These are phyloP conservation scores for Cladophialophora yegresii DNA, from an alignment of 2,329 filamentous ascomycete species.

Conservation along the genomic window DNA sequence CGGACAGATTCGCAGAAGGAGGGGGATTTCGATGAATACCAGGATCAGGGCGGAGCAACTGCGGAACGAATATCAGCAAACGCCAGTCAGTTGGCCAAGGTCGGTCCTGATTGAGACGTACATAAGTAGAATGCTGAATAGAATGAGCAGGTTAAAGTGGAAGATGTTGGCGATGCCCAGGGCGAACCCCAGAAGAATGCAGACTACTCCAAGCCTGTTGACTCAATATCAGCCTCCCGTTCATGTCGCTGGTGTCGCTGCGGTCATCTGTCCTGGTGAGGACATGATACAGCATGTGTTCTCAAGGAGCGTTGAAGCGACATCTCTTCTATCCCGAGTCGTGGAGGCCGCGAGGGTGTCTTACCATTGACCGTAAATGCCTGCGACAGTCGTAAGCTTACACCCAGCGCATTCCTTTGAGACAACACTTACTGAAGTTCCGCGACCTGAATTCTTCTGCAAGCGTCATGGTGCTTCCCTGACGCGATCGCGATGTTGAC, in stretches of 20 bases:
- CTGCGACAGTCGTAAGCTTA: constrained; percentile 43
- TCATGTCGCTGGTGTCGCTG: not conserved
- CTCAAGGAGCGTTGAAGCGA: not conserved
- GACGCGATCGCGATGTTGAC: not conserved
- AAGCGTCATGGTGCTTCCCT: constrained; percentile 54
- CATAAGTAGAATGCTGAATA: constrained; percentile 62
- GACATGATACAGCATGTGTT: not conserved
- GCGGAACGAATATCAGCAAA: constrained; percentile 6
- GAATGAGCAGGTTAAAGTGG: constrained; percentile 60
- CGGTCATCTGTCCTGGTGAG: not conserved
- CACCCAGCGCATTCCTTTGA: constrained; percentile 19
- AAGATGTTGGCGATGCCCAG: constrained; percentile 71
- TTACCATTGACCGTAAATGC: constrained; percentile 70
- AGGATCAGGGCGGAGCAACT: constrained; percentile 73
- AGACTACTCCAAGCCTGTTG: constrained; percentile 55
- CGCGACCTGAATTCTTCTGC: constrained; percentile 64
- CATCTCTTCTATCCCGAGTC: not conserved
- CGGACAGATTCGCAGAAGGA: constrained; percentile 95
- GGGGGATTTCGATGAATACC: constrained; percentile 85
- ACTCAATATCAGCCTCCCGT: constrained; percentile 18
- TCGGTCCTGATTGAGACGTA: constrained; percentile 42
- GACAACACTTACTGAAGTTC: constrained; percentile 62
- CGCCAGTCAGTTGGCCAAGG: not conserved
- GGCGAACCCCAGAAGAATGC: constrained; percentile 66
- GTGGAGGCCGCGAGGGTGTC: constrained; percentile 33